These are phyloP conservation scores for Talaromyces atroroseus DNA, from an alignment of 2,329 filamentous ascomycete genomes.

Conservation along the genomic window DNA sequence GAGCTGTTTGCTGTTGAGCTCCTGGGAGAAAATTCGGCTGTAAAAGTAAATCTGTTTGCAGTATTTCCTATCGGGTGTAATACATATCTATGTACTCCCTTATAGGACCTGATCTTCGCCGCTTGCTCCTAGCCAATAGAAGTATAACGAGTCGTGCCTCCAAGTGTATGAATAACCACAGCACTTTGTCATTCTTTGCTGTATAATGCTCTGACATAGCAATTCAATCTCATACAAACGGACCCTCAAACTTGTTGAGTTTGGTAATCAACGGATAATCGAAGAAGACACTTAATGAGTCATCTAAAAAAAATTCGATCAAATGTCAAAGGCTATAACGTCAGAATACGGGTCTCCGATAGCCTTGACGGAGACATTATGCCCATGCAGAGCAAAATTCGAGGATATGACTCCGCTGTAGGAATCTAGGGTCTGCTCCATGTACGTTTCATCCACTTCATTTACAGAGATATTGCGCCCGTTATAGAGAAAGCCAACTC, in stretches of 20 bases:
- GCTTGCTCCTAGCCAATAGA: constrained; percentile 35
- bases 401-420: constrained; percentile 45
- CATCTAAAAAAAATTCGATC: constrained; percentile 39
- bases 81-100: constrained; percentile 42
- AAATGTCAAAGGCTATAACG: constrained; percentile 41
- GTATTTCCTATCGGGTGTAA: constrained; percentile 25
- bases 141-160: constrained; percentile 40
- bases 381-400: constrained; percentile 39
- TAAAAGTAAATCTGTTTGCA: background rate
- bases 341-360: constrained; percentile 44
- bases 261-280: constrained; percentile 49
- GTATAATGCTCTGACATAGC: constrained; percentile 44
- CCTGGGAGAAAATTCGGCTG: background rate
- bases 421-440: no score
- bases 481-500: constrained; percentile 45
- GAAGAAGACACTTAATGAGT: constrained; percentile 44
- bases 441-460: constrained; percentile 38
- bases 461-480: constrained; percentile 18
- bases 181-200: constrained; percentile 24
- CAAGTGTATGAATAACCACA: constrained; percentile 41
- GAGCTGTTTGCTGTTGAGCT: constrained; percentile 16
- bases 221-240: constrained; percentile 51
- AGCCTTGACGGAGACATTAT: constrained; percentile 40
- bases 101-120: constrained; percentile 26
- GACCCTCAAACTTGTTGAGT: constrained; percentile 50